Percentiles rank a stretch among this genome's conserved stretches.
Conservation (phyloP, 768 basidiomycete genomes). For the Lyophyllum atratum region DNA sequence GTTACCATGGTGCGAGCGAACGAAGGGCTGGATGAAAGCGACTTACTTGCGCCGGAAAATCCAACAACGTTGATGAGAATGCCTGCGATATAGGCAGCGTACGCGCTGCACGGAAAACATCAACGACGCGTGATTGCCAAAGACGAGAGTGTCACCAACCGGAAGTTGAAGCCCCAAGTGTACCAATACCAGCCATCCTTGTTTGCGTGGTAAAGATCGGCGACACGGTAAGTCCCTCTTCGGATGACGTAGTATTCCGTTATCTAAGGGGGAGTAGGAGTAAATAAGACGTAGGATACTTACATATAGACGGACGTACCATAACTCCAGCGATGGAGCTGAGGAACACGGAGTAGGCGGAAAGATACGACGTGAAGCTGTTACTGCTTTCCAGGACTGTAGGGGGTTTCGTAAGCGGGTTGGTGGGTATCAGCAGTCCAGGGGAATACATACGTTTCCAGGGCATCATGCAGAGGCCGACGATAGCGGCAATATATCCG, state of each 20-base stretch:
- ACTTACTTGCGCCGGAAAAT: constrained; percentile 73
- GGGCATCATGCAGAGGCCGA: constrained; percentile 74
- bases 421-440: no score
- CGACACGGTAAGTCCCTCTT: constrained; percentile 68
- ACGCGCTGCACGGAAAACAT: constrained; percentile 44
- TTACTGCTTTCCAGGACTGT: constrained; percentile 65
- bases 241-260: constrained; percentile 79
- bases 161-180: constrained; percentile 28
- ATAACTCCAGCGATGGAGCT: constrained; percentile 83
- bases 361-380: constrained; percentile 78
- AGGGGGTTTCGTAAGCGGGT: no score
- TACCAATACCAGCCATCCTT: constrained; percentile 75
- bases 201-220: constrained; percentile 63
- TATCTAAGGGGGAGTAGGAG: constrained; percentile 43
- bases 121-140: not conserved
- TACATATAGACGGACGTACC: constrained; percentile 36
- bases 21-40: not conserved
- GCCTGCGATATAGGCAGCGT: constrained; percentile 67
- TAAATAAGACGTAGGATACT: not conserved
- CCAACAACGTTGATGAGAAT: constrained; percentile 84
- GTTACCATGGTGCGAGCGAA: not conserved
- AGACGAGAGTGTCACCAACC: constrained; percentile 37
- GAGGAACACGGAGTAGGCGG: constrained; percentile 80
- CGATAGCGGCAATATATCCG: constrained; percentile 79
- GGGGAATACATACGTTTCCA: constrained; percentile 49